Evolutionary conservation across 768 basidiomycete species (phyloP).

Genomic region (Naganishia antarctica): DNA sequence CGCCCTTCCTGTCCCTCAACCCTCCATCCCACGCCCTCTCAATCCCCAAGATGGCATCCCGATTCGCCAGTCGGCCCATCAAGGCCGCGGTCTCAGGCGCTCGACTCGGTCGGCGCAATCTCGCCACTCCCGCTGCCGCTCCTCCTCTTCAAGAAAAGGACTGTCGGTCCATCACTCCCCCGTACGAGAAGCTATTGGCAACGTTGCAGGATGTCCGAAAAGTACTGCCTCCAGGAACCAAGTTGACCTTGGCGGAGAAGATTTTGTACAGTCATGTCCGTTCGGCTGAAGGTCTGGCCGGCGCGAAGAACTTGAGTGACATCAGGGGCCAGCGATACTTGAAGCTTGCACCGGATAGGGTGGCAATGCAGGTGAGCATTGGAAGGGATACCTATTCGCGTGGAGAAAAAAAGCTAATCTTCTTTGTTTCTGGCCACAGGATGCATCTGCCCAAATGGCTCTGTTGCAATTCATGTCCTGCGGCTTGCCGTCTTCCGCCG

Average conservation of each 20-base stretch:
- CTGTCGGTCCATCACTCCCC: slow-evolving; percentile 74
- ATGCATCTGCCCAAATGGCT: slow-evolving; percentile 54
- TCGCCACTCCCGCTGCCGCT: slow-evolving; percentile 40
- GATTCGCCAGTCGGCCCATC: slow-evolving; percentile 13
- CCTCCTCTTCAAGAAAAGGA: slow-evolving; percentile 55
- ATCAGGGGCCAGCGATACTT: slow-evolving; percentile 83
- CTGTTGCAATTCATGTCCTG: slow-evolving; percentile 98
- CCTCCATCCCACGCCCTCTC: not conserved
- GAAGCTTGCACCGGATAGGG: slow-evolving; percentile 82
- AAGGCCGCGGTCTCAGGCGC: not conserved
- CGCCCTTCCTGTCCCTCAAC: not conserved
- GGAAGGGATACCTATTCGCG: too few species aligned
- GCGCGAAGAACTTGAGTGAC: slow-evolving; percentile 54
- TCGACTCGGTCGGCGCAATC: slow-evolving; percentile 26
- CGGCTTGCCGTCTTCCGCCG: slow-evolving; percentile 73
- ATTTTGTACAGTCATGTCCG: slow-evolving; percentile 88
- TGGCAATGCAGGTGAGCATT: slow-evolving; percentile 88
- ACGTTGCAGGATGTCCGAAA: slow-evolving; percentile 67
- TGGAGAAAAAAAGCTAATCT: too few species aligned
- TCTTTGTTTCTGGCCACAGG: slow-evolving; percentile 32
- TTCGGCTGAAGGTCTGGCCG: slow-evolving; percentile 67
- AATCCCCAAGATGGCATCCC: slow-evolving; percentile 10
- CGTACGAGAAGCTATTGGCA: slow-evolving; percentile 65
- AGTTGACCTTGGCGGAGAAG: slow-evolving; percentile 93
- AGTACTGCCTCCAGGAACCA: slow-evolving; percentile 61